These are phyloP conservation scores for Panicum virgatum DNA, from an alignment of 202 grass and related monocot genomes.

Conservation along the genomic window DNA sequence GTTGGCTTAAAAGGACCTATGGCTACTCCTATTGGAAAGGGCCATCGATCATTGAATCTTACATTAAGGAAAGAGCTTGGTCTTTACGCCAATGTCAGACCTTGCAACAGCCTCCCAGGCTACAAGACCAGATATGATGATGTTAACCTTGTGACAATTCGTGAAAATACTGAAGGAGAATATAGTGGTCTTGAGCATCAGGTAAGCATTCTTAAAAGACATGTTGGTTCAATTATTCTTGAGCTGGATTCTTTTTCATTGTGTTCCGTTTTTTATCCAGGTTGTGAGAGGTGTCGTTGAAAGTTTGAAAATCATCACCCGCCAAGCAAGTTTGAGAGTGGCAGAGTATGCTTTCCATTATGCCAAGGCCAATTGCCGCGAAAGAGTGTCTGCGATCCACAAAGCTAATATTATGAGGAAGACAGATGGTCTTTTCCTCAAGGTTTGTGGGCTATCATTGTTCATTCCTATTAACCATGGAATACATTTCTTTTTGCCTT, in stretches of 20 bases:
- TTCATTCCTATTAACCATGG: slow-evolving; percentile 4
- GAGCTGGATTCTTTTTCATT: slow-evolving; percentile 29
- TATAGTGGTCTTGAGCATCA: slow-evolving; percentile 99
- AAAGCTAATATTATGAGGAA: slow-evolving; percentile 99
- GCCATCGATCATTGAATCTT: slow-evolving; percentile 93
- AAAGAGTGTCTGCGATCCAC: slow-evolving; percentile 95
- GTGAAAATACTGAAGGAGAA: slow-evolving; percentile 98
- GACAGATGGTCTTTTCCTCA: slow-evolving; percentile 96
- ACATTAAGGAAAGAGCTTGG: slow-evolving; percentile 95
- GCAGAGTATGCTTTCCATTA: slow-evolving; percentile 99
- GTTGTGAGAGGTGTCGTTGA: slow-evolving; percentile 97
- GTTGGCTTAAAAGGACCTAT: slow-evolving; percentile 98
- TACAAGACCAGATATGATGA: slow-evolving; percentile 96
- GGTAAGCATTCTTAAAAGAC: slow-evolving; percentile 45
- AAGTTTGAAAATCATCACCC: slow-evolving; percentile 99
- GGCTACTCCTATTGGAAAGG: slow-evolving; percentile 99
- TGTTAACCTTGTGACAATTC: slow-evolving; percentile 97
- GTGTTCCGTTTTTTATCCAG: slow-evolving; percentile 38
- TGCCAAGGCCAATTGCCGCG: slow-evolving; percentile 75
- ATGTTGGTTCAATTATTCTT: slow-evolving; percentile 20
- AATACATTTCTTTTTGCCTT: slow-evolving; percentile 6
- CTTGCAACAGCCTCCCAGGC: slow-evolving; percentile 86
- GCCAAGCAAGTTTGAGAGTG: slow-evolving; percentile 95
- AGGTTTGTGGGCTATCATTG: slow-evolving; percentile 46
- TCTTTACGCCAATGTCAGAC: slow-evolving; percentile 93